Evolutionary conservation across 2,329 filamentous ascomycete species (phyloP), one percentile per base, ranked within the genome.

Genomic region (Thelonectria discophora): DNA sequence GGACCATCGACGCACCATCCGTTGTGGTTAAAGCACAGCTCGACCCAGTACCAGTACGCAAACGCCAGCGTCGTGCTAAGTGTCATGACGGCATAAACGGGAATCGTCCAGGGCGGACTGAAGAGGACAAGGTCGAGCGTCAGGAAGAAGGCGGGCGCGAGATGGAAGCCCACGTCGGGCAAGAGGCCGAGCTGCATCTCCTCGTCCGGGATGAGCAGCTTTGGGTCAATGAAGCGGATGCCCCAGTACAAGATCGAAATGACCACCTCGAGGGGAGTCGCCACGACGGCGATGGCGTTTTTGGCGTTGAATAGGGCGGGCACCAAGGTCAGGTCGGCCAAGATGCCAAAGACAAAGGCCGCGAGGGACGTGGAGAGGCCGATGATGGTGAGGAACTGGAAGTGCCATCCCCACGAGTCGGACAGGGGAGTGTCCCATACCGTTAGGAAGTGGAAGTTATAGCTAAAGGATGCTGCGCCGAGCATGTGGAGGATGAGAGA

Each of bases 241-340:
- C 87, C 84, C 90, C 90, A 93, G 77, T 93, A 93, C 2, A 94
- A 78, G 30, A 91, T 77, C 66, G 83, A 88, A 72, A 94, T 90
- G 55, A 93, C 79, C 21, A 89, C 85, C 74, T 91, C 90, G 60
- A 93, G 79, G 0, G 91, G 91, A 10, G 90, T 84, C 40, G 86
- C 86, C 63, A 87, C 82, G 12, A 91, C 81, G 5, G 88, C 84
- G 34, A 93, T 78, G 3, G 82, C 78, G 74, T 93, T 93, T 76
- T 93, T 93, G 58, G 84, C 71, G 2, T 78, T 73, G 76, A 92
- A 93, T 12, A 91, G 79, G n/a, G 72, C 73, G 1, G 75, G 77
- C 37, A 81, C 88, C 24, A 86, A 73, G 0, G 86, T 86, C 9
- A 92, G 68, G 74, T 93, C 90, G 55, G 90, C 88, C 37, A 89